Evolutionary conservation across 108 stramenopile species (phyloP).

Genomic region (Nannochloropsis gaditana): DNA sequence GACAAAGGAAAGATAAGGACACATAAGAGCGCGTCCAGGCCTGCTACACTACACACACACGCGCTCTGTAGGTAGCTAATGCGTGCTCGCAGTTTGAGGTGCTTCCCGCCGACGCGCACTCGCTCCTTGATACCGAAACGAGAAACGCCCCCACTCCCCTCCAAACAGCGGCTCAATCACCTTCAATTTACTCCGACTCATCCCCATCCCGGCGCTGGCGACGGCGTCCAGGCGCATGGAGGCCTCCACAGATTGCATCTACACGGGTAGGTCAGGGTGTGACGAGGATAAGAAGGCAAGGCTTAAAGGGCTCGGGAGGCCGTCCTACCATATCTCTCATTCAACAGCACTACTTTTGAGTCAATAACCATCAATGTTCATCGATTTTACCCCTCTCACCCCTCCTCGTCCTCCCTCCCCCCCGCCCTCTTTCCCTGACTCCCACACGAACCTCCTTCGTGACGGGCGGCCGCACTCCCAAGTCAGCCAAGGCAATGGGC

Average conservation of each 20-base stretch:
- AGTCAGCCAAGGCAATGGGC: constrained; percentile 21
- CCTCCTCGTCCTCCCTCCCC: not conserved
- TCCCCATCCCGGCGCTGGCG: constrained; percentile 51
- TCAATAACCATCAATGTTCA: not conserved
- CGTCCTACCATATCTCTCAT: not conserved
- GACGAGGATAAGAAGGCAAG: not conserved
- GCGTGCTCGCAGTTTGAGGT: too few species aligned
- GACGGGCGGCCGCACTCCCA: constrained; percentile 22
- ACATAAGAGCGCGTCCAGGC: too few species aligned
- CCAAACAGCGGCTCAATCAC: not conserved
- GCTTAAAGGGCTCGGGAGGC: not conserved
- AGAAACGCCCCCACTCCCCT: too few species aligned
- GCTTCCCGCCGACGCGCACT: too few species aligned
- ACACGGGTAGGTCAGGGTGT: not conserved
- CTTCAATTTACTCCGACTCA: constrained; percentile 46
- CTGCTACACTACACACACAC: too few species aligned
- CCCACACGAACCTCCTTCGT: constrained; percentile 26
- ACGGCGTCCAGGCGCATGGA: constrained; percentile 46
- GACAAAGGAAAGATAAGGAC: not conserved
- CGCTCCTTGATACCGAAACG: too few species aligned
- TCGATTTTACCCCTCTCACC: not conserved
- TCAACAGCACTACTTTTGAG: not conserved
- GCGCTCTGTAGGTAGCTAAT: too few species aligned
- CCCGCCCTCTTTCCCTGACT: not conserved
- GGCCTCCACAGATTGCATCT: constrained; percentile 43